Conservation (phyloP, 805 yeast species). For the Lipomyces kockii region DNA sequence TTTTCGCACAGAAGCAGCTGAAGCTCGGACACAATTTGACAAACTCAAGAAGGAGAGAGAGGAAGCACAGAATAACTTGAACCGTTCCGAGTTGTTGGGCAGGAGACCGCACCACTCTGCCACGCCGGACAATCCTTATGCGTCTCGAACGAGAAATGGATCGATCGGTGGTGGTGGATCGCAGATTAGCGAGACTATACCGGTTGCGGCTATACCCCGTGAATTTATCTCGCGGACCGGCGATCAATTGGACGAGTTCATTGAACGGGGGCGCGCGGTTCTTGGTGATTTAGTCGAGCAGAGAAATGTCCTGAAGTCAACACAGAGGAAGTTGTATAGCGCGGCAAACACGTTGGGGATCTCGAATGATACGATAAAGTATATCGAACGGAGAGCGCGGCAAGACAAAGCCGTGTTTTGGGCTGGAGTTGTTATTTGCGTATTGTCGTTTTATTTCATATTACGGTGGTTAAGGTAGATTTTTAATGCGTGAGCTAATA, state of each 20-base stretch:
- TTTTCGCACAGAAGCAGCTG: slow-evolving; percentile 53
- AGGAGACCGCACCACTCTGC: slow-evolving; percentile 48
- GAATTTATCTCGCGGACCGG: slow-evolving; percentile 65
- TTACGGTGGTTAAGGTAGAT: slow-evolving; percentile 62
- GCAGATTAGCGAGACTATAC: slow-evolving; percentile 11
- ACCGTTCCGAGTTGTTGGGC: slow-evolving; percentile 61
- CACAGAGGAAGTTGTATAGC: slow-evolving; percentile 67
- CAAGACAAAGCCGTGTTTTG: slow-evolving; percentile 88
- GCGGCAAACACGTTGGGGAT: slow-evolving; percentile 83
- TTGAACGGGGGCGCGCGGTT: slow-evolving; percentile 87
- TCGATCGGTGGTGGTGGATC: slow-evolving; percentile 12
- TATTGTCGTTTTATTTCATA: slow-evolving; percentile 70
- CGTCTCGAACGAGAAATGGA: slow-evolving; percentile 6
- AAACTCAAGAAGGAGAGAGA: slow-evolving; percentile 62
- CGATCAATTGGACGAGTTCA: slow-evolving; percentile 82
- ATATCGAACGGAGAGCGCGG: slow-evolving; percentile 77
- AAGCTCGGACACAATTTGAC: slow-evolving; percentile 57
- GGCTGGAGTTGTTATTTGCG: slow-evolving; percentile 65
- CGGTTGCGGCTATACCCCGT: slow-evolving; percentile 53
- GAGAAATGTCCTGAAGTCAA: slow-evolving; percentile 66
- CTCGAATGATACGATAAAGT: slow-evolving; percentile 78
- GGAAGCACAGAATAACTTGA: slow-evolving; percentile 52
- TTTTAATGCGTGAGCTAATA: neutral
- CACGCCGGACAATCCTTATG: slow-evolving; percentile 45
- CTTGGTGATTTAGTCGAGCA: slow-evolving; percentile 86